Conservation (phyloP, 1,284 basidiomycete genomes). For the Sanghuangporus baumii region DNA sequence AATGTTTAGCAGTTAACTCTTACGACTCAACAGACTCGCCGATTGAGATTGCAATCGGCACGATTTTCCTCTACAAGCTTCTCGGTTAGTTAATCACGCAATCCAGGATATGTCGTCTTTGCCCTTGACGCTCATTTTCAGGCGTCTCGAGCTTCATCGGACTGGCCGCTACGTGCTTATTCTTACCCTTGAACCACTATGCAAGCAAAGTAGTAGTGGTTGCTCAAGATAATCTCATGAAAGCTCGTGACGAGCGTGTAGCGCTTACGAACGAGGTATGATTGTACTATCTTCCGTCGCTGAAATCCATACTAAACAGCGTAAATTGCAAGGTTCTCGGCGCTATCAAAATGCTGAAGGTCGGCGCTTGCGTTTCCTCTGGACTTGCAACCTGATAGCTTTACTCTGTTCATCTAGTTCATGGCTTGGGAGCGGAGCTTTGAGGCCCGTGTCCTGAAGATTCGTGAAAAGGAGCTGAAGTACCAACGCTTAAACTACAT, state of each 20-base stretch:
- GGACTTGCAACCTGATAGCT: neutral
- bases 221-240: conserved; percentile 88
- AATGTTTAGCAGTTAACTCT: neutral
- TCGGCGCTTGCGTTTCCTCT: conserved; percentile 23
- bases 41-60: conserved; percentile 78
- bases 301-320: neutral
- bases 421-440: conserved; percentile 96
- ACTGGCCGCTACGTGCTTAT: conserved; percentile 76
- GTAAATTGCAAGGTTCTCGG: conserved; percentile 58
- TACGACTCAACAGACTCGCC: conserved; percentile 59
- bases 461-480: conserved; percentile 76
- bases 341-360: conserved; percentile 91
- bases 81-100: conserved; percentile 47
- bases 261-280: conserved; percentile 87
- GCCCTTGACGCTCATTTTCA: conserved; percentile 17
- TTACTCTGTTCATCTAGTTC: conserved; percentile 42
- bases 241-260: conserved; percentile 85
- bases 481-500: conserved; percentile 83
- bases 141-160: conserved; percentile 75
- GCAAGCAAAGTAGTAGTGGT: conserved; percentile 81
- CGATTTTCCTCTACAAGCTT: conserved; percentile 74
- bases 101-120: neutral
- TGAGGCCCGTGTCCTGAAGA: conserved; percentile 66
- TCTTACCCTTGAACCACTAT: conserved; percentile 83
- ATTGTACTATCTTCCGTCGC: neutral